Evolutionary conservation across 2,329 filamentous ascomycete genomes (phyloP).

Genomic region (Trichoderma cornu-damae): DNA sequence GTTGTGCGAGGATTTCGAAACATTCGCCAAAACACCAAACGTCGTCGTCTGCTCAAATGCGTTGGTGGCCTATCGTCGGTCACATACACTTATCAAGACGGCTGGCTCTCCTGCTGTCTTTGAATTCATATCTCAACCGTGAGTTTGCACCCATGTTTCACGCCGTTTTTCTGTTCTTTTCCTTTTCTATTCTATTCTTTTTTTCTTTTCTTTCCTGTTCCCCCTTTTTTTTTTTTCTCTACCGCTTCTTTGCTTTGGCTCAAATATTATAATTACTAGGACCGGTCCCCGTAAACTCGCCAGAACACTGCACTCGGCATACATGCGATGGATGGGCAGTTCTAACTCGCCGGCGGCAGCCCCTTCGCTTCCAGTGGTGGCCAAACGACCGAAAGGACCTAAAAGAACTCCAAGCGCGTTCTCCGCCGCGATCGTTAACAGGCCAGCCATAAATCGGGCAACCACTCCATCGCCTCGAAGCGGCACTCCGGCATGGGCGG

Average conservation of each 20-base stretch:
- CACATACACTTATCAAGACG: constrained; percentile 22
- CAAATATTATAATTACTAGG: constrained; percentile 19
- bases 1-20: constrained; percentile 1
- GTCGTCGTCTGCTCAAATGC: constrained; percentile 33
- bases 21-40: constrained; percentile 21
- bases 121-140: constrained; percentile 38
- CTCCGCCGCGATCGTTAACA: background rate
- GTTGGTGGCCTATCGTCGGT: constrained; percentile 27
- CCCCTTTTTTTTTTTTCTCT: background rate
- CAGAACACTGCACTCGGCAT: constrained; percentile 27
- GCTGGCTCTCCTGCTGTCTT: constrained; percentile 25
- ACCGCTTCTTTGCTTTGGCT: background rate
- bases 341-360: constrained; percentile 7
- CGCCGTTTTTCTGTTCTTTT: background rate
- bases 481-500: background rate
- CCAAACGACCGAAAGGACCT: constrained; percentile 10
- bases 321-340: constrained; percentile 24
- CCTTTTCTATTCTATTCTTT: too few species aligned
- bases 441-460: background rate
- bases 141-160: constrained; percentile 15
- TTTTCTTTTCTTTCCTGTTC: background rate
- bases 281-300: constrained; percentile 36
- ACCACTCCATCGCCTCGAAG: background rate
- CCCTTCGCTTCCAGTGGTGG: background rate
- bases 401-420: constrained; percentile 4